These are phyloP conservation scores for Sugiyamaella floridensis DNA, from an alignment of 805 yeast species.

Conservation along the genomic window DNA sequence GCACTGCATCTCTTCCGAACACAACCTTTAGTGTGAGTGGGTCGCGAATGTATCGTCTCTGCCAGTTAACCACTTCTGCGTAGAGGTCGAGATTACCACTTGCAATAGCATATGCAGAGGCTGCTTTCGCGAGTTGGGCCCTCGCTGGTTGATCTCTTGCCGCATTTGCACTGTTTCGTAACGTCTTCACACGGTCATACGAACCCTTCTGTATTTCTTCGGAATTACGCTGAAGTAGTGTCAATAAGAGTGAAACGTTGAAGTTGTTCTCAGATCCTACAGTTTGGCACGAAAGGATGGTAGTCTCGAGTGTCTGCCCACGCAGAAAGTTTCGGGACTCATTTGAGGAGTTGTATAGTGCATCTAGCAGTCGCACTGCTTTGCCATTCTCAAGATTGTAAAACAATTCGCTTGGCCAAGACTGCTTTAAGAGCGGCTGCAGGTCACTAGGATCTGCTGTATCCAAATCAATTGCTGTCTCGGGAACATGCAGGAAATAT, in stretches of 20 bases:
- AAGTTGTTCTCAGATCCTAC: background rate
- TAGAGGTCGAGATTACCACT: background rate
- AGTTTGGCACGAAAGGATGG: background rate
- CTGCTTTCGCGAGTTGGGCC: background rate
- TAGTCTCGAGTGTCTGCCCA: background rate
- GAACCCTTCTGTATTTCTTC: background rate
- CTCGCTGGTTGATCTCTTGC: background rate
- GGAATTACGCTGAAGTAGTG: background rate
- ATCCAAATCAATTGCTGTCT: background rate
- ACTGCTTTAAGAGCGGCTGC: background rate
- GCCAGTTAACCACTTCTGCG: background rate
- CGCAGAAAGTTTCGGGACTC: background rate
- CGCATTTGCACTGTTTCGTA: background rate
- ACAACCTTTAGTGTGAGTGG: slow-evolving; percentile 1
- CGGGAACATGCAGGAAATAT: background rate
- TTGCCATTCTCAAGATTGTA: background rate
- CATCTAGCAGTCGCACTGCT: background rate
- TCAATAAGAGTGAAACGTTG: background rate
- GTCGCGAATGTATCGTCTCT: background rate
- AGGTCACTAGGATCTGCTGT: background rate
- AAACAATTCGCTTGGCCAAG: background rate
- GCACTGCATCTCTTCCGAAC: background rate
- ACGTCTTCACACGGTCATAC: background rate
- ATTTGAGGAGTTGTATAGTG: background rate
- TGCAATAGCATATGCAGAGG: background rate